Base-by-base conservation (phyloP, 2,329 filamentous ascomycete species). In the Fusarium graminum region DNA sequence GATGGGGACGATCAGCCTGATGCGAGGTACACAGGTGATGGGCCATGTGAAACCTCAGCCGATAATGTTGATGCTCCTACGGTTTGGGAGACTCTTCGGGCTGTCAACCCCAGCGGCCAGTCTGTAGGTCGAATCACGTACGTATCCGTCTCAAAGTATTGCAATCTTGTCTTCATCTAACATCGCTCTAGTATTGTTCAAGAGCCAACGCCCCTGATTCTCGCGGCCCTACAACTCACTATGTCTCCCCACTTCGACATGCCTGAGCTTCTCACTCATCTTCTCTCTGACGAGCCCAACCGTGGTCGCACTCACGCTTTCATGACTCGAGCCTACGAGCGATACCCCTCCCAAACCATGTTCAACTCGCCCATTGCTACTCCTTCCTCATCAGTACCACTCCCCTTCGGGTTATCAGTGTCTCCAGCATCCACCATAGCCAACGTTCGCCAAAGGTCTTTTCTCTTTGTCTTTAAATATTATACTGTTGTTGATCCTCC, bases 401-500 rank as follows among this genome's bases (percentile, higher is more conserved):
- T 62, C 11, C 60, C 68, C 7, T 22, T 57, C 16, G 42, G 54
- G 16, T 51, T 25, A 28, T 45, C 40, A 13, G 47, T 28, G 4
- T 25, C 40, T 6, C 43, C 36, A 78, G 47, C 44, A 28, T 66
- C 38, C 63, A 74, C n/a, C 75, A 81, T 22, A 79, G 81, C 28
- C 83, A 70, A 76, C 6, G 76, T 83, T 9, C 82, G 82, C 13
- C 86, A 86, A 66, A 79, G 83, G 8, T 85, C 83, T 9, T 88
- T 89, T 72, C 83, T 88, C 65, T 89, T 90, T 72, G 85, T 82
- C 40, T 88, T 90, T 72, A 88, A 89, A 67, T 90, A 89, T 72
- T 89, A 88, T 70, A 89, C 87, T 7, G 80, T 88, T 8, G 82
- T 89, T 13, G 84, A 82, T 3, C 80, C 85, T 6, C 82, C 81